A percentile compares a stretch with the other conserved stretches of the same genome.
These are phyloP conservation scores for Pichia sp. DNA, from an alignment of 1,139 yeast genomes.

Conservation along the genomic window DNA sequence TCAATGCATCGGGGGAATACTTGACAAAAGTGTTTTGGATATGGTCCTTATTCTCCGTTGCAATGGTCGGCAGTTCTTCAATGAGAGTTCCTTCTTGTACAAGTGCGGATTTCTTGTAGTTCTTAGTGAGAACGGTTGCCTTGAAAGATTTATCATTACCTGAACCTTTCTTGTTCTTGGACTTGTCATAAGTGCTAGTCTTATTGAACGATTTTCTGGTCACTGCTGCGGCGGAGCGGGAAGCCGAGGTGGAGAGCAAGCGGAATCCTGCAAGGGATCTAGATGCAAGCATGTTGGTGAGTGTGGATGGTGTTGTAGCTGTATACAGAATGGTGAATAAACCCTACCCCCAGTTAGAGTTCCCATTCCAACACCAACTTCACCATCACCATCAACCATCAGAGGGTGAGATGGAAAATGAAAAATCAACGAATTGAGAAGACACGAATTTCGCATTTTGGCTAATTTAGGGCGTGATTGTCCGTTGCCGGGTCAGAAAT, in stretches of 20 bases:
- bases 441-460: no score
- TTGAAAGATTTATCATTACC: constrained; percentile 26
- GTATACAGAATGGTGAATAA: no score
- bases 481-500: no score
- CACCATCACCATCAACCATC: no score
- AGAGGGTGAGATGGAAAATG: no score
- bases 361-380: no score
- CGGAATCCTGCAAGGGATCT: constrained; percentile 7
- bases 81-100: constrained; percentile 15
- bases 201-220: constrained; percentile 25
- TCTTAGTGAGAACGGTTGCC: constrained; percentile 17
- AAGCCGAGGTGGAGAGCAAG: constrained; percentile 8
- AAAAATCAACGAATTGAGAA: no score
- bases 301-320: no score
- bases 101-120: constrained; percentile 19
- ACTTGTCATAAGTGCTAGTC: constrained; percentile 16
- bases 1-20: constrained; percentile 16
- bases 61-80: constrained; percentile 15
- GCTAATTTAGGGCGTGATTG: no score
- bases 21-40: constrained; percentile 17
- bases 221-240: constrained; percentile 13
- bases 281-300: constrained; percentile 6
- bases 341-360: no score
- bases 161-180: constrained; percentile 25
- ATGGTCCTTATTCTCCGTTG: constrained; percentile 10